Evolutionary conservation across 176 grass and related monocot species (phyloP).

Genomic region (Oryza punctata): DNA sequence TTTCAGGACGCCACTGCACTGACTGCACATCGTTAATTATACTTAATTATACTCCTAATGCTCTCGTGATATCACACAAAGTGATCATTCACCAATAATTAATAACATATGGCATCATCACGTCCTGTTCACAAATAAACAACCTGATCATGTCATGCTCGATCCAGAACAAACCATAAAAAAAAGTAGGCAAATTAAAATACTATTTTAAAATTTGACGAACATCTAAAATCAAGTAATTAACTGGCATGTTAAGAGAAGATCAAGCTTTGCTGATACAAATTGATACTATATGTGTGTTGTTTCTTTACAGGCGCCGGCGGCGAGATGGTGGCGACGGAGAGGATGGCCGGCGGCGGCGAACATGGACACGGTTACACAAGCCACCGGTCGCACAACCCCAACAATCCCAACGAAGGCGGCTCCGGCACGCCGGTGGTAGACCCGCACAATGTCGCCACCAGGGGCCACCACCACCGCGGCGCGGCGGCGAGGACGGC

Average conservation of each 20-base stretch:
- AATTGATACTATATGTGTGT: background rate
- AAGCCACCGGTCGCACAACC: background rate
- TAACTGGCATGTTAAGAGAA: background rate
- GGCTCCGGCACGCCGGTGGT: background rate
- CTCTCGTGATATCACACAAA: background rate
- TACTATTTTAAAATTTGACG: background rate
- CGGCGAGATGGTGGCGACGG: background rate
- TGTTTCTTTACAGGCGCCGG: background rate
- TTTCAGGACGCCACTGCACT: background rate
- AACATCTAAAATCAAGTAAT: no score
- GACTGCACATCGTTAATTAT: constrained; percentile 16
- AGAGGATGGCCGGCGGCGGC: background rate
- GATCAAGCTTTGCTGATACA: background rate
- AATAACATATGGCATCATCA: constrained; percentile 2
- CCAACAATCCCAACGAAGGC: background rate
- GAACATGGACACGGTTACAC: constrained; percentile 21
- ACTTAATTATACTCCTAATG: constrained; percentile 10
- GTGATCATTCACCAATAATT: constrained; percentile 13
- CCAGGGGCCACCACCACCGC: background rate
- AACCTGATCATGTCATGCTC: background rate
- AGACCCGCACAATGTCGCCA: constrained; percentile 5
- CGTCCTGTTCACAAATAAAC: background rate
- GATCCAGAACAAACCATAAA: background rate
- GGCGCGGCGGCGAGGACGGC: background rate
- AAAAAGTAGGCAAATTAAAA: background rate